These are phyloP conservation scores for Amanita polypyramis DNA, from an alignment of 768 basidiomycete genomes.

Conservation along the genomic window DNA sequence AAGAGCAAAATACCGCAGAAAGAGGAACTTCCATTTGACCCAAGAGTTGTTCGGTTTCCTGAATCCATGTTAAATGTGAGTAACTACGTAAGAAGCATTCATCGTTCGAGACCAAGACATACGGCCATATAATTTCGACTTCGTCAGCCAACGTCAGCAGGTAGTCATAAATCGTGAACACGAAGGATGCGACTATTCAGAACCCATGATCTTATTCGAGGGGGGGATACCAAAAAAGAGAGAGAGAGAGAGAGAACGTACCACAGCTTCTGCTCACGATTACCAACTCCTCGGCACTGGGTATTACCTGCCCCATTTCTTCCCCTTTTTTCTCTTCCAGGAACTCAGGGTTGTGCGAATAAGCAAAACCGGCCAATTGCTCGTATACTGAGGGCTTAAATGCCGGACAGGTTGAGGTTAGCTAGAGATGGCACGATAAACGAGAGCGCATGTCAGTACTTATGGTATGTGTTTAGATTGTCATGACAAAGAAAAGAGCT, in stretches of 20 bases:
- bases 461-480: too few species aligned
- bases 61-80: not conserved
- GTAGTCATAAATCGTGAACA: not conserved
- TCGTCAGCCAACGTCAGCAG: constrained; percentile 1
- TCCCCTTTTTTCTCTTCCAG: not conserved
- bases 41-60: constrained; percentile 2
- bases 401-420: too few species aligned
- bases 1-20: constrained; percentile 4
- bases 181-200: not conserved
- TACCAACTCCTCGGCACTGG: not conserved
- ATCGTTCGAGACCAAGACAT: not conserved
- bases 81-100: too few species aligned
- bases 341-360: not conserved
- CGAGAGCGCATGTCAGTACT: too few species aligned
- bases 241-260: not conserved
- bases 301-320: not conserved
- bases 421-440: too few species aligned
- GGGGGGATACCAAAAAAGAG: too few species aligned
- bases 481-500: too few species aligned
- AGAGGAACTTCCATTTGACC: constrained; percentile 6
- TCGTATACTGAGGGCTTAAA: too few species aligned
- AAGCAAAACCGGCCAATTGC: not conserved
- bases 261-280: not conserved
- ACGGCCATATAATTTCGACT: constrained; percentile 7
- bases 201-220: not conserved